phyloP scores from a whole-genome alignment of 2,329 filamentous ascomycete species.

The Colletotrichum sp. region DNA sequence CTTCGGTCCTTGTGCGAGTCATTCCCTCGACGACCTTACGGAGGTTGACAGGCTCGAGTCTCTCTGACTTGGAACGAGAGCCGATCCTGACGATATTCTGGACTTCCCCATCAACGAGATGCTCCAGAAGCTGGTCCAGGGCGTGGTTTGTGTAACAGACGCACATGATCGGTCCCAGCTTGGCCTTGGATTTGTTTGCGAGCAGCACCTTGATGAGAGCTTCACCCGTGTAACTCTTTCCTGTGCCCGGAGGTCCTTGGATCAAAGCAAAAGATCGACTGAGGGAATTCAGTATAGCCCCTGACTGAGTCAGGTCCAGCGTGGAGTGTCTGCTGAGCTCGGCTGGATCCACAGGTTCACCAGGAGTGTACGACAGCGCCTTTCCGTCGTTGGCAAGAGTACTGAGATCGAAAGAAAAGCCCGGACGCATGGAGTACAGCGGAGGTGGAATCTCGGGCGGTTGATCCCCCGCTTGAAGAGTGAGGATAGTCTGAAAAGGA shows the following conservation, averaged over 20 bases:
- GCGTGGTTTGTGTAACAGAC: slow-evolving; percentile 59
- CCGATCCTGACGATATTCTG: slow-evolving; percentile 66
- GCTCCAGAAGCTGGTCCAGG: slow-evolving; percentile 63
- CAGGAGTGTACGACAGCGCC: too few relatives aligned
- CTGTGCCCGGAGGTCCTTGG: slow-evolving; percentile 74
- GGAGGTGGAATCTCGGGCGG: too few relatives aligned
- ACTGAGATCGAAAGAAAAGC: too few relatives aligned
- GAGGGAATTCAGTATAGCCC: slow-evolving; percentile 58
- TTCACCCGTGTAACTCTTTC: slow-evolving; percentile 67
- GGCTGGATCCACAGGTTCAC: too few relatives aligned
- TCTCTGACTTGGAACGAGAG: slow-evolving; percentile 58
- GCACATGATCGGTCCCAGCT: slow-evolving; percentile 55
- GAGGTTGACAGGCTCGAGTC: slow-evolving; percentile 56
- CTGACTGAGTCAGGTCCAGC: slow-evolving; percentile 58
- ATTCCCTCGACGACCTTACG: slow-evolving; percentile 33
- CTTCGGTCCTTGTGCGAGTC: too few relatives aligned
- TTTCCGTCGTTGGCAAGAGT: too few relatives aligned
- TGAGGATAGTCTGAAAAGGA: too few relatives aligned
- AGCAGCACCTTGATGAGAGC: slow-evolving; percentile 62
- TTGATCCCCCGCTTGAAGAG: too few relatives aligned
- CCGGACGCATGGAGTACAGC: too few relatives aligned
- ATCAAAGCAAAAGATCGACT: slow-evolving; percentile 62
- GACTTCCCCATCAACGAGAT: slow-evolving; percentile 54
- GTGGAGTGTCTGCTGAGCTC: slow-evolving; percentile 32
- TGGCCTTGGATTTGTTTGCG: slow-evolving; percentile 38